Conservation (phyloP, 2,329 filamentous ascomycete genomes). For the Diaporthe humulicola region DNA sequence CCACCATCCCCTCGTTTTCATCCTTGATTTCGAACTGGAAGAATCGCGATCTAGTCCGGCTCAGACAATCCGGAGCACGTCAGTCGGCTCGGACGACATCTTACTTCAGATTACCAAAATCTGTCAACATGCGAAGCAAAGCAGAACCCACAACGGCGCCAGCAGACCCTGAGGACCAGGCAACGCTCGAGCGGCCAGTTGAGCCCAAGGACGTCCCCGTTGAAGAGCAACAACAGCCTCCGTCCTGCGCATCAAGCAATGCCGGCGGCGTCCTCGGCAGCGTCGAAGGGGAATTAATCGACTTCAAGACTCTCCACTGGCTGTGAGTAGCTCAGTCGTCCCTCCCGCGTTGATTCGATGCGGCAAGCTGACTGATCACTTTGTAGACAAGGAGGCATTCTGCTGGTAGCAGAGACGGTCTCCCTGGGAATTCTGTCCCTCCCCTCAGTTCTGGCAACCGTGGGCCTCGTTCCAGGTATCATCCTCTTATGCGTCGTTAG, state of each 20-base stretch:
- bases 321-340: not conserved
- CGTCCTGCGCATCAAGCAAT: slow-evolving; percentile 4
- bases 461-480: slow-evolving; percentile 18
- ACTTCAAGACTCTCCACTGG: slow-evolving; percentile 29
- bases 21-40: not conserved
- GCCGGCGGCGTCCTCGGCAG: not conserved
- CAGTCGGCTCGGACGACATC: not conserved
- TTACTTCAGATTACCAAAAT: not conserved
- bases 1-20: slow-evolving; percentile 4
- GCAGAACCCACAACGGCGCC: not conserved
- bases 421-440: slow-evolving; percentile 24
- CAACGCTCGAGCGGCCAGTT: not conserved
- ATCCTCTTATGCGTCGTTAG: slow-evolving; percentile 18
- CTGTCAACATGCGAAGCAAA: slow-evolving; percentile 5
- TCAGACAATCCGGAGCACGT: not conserved
- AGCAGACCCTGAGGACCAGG: not conserved
- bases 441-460: slow-evolving; percentile 27
- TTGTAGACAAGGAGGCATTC: slow-evolving; percentile 14
- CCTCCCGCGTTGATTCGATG: no score
- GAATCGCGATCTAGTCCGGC: slow-evolving; percentile 1
- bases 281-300: slow-evolving; percentile 15
- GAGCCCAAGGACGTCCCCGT: not conserved
- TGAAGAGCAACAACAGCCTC: not conserved
- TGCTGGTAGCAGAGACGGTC: slow-evolving; percentile 18
- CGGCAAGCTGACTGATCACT: not conserved